phyloP scores from a whole-genome alignment of 345 rosid species.

The Acer negundo region DNA sequence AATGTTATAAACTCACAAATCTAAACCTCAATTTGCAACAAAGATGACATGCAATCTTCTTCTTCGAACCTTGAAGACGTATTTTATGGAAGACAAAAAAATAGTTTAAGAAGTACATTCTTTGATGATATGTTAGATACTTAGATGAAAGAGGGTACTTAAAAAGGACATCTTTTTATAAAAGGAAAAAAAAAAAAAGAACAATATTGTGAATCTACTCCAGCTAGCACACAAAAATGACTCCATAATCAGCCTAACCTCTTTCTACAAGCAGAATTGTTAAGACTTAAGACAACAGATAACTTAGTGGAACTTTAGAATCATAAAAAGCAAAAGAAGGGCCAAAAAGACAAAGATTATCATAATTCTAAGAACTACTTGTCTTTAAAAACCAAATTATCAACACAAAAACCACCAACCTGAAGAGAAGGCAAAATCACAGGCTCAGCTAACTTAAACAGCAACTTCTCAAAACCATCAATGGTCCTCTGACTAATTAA shows the following conservation, averaged over 20 bases:
- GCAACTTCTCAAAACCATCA: conserved; percentile 83
- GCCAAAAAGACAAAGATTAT: not conserved
- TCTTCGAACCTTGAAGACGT: too few relatives aligned
- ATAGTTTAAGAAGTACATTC: too few relatives aligned
- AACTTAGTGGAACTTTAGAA: not conserved
- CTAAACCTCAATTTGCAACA: conserved; percentile 4
- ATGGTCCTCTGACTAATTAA: conserved; percentile 68
- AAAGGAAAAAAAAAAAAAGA: too few relatives aligned
- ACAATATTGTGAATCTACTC: not conserved
- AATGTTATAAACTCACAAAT: not conserved
- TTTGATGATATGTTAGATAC: too few relatives aligned
- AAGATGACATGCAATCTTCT: not conserved
- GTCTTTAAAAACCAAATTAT: not conserved
- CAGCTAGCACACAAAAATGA: not conserved
- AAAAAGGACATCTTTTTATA: too few relatives aligned
- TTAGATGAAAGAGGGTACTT: too few relatives aligned
- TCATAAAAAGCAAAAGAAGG: not conserved
- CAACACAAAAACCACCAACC: conserved; percentile 36
- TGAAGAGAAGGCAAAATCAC: conserved; percentile 85
- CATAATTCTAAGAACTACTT: not conserved
- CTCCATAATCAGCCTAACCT: not conserved
- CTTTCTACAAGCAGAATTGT: not conserved
- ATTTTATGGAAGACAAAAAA: too few relatives aligned
- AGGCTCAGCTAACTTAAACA: conserved; percentile 82
- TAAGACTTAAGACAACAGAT: too few relatives aligned